Evolutionary conservation across 2,329 filamentous ascomycete genomes (phyloP).

Genomic region (Diaporthe sp.): DNA sequence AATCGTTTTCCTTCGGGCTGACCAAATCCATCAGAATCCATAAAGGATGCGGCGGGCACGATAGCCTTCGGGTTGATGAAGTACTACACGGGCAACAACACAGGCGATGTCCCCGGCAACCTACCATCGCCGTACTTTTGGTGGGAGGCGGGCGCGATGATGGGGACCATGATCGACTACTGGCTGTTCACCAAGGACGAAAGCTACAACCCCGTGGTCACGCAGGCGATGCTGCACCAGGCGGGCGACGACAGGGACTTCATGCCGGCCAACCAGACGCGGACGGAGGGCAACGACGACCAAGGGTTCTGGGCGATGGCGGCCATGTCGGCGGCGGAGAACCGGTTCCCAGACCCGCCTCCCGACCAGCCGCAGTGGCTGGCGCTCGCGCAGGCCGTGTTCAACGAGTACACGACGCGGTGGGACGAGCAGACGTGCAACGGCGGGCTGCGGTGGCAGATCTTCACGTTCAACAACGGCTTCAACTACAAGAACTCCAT

Average conservation of each 20-base stretch:
- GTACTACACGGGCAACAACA: conserved; percentile 71
- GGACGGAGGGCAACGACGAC: conserved; percentile 78
- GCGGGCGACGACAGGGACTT: conserved; percentile 71
- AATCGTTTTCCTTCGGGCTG: conserved; percentile 45
- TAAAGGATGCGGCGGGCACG: conserved; percentile 63
- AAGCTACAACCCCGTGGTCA: conserved; percentile 73
- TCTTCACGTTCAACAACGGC: conserved; percentile 82
- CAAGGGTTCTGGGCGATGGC: conserved; percentile 91
- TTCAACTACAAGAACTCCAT: conserved; percentile 79
- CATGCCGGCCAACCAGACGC: conserved; percentile 77
- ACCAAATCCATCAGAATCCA: conserved; percentile 60
- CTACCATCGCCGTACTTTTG: conserved; percentile 55
- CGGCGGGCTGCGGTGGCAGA: conserved; percentile 89
- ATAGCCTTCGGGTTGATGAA: conserved; percentile 63
- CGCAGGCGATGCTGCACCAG: conserved; percentile 73
- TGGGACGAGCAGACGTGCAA: conserved; percentile 78
- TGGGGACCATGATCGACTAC: conserved; percentile 80
- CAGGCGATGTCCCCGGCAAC: conserved; percentile 70
- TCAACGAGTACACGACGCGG: conserved; percentile 80
- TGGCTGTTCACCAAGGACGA: conserved; percentile 78
- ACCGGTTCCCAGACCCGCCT: conserved; percentile 79
- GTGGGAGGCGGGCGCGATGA: conserved; percentile 83
- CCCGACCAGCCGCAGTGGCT: conserved; percentile 79
- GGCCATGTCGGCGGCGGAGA: conserved; percentile 83
- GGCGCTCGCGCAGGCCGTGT: conserved; percentile 82